phyloP scores from a whole-genome alignment of 495 filamentous ascomycete species.

The Elasticomyces elasticus region DNA sequence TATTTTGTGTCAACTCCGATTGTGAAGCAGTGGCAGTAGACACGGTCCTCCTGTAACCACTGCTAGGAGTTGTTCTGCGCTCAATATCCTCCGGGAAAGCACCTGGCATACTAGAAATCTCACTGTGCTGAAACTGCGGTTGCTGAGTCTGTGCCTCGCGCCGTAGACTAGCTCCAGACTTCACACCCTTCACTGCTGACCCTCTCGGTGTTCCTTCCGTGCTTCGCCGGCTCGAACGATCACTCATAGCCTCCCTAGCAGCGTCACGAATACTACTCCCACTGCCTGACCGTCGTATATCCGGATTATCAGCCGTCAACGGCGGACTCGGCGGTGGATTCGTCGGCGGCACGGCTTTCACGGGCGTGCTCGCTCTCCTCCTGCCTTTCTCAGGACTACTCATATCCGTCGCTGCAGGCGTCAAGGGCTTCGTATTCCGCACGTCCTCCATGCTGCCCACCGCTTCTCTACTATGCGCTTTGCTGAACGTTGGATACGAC shows the following conservation, averaged over 20 bases:
- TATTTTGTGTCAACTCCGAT: constrained; percentile 16
- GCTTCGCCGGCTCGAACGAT: constrained; percentile 32
- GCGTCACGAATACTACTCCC: constrained; percentile 29
- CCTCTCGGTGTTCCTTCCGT: constrained; percentile 25
- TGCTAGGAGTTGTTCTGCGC: constrained; percentile 19
- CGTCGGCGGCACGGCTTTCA: constrained; percentile 14
- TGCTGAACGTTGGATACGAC: constrained; percentile 80
- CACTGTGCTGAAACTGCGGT: constrained; percentile 15
- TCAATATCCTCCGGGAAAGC: constrained; percentile 18
- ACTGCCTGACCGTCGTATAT: constrained; percentile 41
- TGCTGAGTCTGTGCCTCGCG: no score
- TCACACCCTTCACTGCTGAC: constrained; percentile 12
- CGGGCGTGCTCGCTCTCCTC: constrained; percentile 15
- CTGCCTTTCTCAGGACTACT: constrained; percentile 41
- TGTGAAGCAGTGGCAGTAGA: constrained; percentile 15
- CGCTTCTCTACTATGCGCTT: constrained; percentile 78
- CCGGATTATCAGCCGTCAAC: constrained; percentile 45
- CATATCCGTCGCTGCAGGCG: constrained; percentile 71
- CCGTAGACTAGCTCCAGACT: constrained; percentile 28
- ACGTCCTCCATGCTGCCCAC: constrained; percentile 52
- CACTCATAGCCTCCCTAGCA: constrained; percentile 34
- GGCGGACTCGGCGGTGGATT: constrained; percentile 52
- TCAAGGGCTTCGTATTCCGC: constrained; percentile 48
- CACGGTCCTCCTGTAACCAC: constrained; percentile 14
- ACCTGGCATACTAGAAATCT: constrained; percentile 20